phyloP scores from a whole-genome alignment of 2,329 filamentous ascomycete genomes.

The Capronia coronata region DNA sequence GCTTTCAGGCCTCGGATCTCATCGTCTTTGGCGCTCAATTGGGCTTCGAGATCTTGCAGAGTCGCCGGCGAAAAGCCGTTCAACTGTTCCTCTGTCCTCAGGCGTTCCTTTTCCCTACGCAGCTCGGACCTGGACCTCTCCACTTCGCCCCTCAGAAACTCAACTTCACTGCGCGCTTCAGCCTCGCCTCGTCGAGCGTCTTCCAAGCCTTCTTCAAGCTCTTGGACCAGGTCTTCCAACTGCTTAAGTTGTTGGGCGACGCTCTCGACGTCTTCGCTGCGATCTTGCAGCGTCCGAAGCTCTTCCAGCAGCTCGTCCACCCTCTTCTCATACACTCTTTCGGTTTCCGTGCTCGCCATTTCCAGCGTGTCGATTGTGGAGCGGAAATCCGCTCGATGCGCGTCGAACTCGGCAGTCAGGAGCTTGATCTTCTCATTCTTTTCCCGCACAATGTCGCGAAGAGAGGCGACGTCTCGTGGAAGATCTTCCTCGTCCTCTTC shows the following conservation, averaged over 20 bases:
- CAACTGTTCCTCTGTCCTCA: constrained; percentile 43
- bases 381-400: constrained; percentile 88
- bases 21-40: constrained; percentile 84
- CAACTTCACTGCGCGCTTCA: constrained; percentile 89
- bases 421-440: constrained; percentile 96
- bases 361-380: constrained; percentile 96
- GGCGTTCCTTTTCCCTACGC: constrained; percentile 79
- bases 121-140: constrained; percentile 85
- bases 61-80: constrained; percentile 30
- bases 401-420: constrained; percentile 89
- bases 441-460: constrained; percentile 77
- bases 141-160: constrained; percentile 90
- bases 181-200: constrained; percentile 90
- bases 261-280: constrained; percentile 77
- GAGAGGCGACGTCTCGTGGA: constrained; percentile 61
- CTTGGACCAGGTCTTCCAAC: constrained; percentile 90
- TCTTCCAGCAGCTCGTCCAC: constrained; percentile 64
- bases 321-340: constrained; percentile 76
- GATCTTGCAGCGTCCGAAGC: constrained; percentile 70
- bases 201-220: constrained; percentile 92
- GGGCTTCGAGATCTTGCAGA: constrained; percentile 25
- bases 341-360: constrained; percentile 86
- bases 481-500: constrained; percentile 23
- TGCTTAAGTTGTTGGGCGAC: constrained; percentile 90
- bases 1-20: constrained; percentile 95